phyloP scores from a whole-genome alignment of 352 stramenopile species.

The Phytopythium sindhum region DNA sequence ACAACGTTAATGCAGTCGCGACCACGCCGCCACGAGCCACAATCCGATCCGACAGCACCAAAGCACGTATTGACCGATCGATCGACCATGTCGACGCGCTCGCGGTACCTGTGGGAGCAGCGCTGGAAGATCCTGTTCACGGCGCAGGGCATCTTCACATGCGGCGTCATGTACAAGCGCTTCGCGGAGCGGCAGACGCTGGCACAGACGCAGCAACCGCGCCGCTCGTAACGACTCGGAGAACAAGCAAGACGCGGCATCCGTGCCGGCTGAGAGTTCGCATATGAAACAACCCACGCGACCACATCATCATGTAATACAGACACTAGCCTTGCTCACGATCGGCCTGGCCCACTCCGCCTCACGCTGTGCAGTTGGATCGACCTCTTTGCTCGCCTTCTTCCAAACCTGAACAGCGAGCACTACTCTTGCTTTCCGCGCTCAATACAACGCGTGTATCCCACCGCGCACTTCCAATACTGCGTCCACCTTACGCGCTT shows the following conservation, averaged over 20 bases:
- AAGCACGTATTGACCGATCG: neutral
- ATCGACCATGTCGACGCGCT: constrained; percentile 38
- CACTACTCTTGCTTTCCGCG: too few relatives aligned
- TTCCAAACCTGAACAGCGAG: too few relatives aligned
- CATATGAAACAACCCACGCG: too few relatives aligned
- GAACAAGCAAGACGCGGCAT: too few relatives aligned
- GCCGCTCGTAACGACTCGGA: neutral
- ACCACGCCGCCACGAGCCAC: neutral
- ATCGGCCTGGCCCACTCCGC: neutral
- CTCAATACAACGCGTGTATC: too few relatives aligned
- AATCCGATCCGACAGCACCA: neutral
- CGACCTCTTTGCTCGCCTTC: too few relatives aligned
- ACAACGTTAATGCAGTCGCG: too few relatives aligned
- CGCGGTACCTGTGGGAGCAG: constrained; percentile 54
- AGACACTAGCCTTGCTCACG: neutral
- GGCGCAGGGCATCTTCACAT: constrained; percentile 68
- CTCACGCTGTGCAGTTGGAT: neutral
- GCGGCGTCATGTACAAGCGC: constrained; percentile 55
- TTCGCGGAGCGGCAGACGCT: constrained; percentile 18
- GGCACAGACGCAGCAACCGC: neutral
- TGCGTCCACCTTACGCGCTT: too few relatives aligned
- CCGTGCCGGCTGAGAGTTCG: too few relatives aligned
- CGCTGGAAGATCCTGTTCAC: constrained; percentile 79
- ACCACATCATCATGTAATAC: too few relatives aligned
- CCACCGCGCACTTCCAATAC: too few relatives aligned